Evolutionary conservation across 495 filamentous ascomycete species (phyloP), one percentile per base, ranked within the genome.

Genomic region (Lophiostoma macrostomum): DNA sequence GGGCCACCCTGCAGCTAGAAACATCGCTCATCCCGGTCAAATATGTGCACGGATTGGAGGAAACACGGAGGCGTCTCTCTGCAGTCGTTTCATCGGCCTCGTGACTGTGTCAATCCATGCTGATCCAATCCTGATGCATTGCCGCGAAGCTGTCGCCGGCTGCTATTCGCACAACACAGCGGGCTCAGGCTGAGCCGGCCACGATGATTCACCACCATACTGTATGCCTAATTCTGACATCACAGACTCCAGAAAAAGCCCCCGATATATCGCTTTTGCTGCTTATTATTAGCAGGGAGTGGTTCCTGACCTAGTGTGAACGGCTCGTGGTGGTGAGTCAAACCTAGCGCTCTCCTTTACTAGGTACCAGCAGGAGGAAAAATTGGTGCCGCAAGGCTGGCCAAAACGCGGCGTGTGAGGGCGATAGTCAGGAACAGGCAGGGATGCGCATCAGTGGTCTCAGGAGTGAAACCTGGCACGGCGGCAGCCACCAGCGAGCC

Each of bases 11-110:
- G 50, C 39, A 59, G 56, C 56, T 46, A 49, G 34, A 53, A 56
- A 56, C 60, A 64, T 64, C 56, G 60, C 56, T 56, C 50, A 56
- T 60, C 60, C 60, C 60, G 51, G 60, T 43, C 37, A 42, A 38
- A 56, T 36, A 29, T 44, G 40, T 14, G 50, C 53, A 41, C 43
- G 40, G 41, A 48, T 60, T 48, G 52, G 20, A 56, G 53, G 35
- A 64, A 64, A 64, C 56, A 64, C 60, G 56, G 60, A 64, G 60
- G 35, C 60, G 20, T 23, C 41, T 47, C 43, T 34, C 31, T 55
- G 11, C 14, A 3, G 28, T 48, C 45, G 60, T 64, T 64, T 64
- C 60, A 64, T 52, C 56, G 50, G 39, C 60, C 60, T 64, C 56
- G 60, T 64, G 60, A 64, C 60, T 50, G 42, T 53, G 39, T 56